Conservation (phyloP, 1,139 yeast species). For the Lodderomyces margitis region DNA sequence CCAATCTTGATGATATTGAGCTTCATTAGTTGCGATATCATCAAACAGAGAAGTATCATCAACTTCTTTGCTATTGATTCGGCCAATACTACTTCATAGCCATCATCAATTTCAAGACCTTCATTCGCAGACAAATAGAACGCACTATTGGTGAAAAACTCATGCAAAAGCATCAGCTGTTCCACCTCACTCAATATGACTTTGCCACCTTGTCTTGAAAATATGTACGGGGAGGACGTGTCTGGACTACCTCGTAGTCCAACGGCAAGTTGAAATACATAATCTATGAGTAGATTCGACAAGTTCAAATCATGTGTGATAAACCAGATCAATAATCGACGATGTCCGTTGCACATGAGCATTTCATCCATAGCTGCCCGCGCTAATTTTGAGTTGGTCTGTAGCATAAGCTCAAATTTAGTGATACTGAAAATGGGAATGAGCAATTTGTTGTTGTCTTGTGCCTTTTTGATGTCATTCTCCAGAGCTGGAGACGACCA, state of each 20-base stretch:
- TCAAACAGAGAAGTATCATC: constrained; percentile 56
- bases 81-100: constrained; percentile 33
- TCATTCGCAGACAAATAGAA: constrained; percentile 46
- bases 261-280: constrained; percentile 57
- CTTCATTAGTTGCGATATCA: constrained; percentile 52
- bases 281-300: constrained; percentile 50
- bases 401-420: constrained; percentile 37
- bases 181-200: constrained; percentile 56
- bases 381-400: constrained; percentile 42
- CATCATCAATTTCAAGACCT: constrained; percentile 36
- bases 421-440: constrained; percentile 45
- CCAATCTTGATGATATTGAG: constrained; percentile 44
- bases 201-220: constrained; percentile 53
- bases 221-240: constrained; percentile 30
- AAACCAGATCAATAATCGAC: constrained; percentile 66
- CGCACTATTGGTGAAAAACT: constrained; percentile 57
- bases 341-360: constrained; percentile 60
- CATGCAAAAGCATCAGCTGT: constrained; percentile 65
- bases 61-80: constrained; percentile 48
- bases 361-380: constrained; percentile 63
- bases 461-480: constrained; percentile 24
- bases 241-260: constrained; percentile 49
- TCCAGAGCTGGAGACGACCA: constrained; percentile 38
- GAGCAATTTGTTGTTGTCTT: constrained; percentile 28
- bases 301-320: constrained; percentile 59